These are phyloP conservation scores for Alternaria angustiovoidea DNA, from an alignment of 2,329 filamentous ascomycete species.

Conservation along the genomic window DNA sequence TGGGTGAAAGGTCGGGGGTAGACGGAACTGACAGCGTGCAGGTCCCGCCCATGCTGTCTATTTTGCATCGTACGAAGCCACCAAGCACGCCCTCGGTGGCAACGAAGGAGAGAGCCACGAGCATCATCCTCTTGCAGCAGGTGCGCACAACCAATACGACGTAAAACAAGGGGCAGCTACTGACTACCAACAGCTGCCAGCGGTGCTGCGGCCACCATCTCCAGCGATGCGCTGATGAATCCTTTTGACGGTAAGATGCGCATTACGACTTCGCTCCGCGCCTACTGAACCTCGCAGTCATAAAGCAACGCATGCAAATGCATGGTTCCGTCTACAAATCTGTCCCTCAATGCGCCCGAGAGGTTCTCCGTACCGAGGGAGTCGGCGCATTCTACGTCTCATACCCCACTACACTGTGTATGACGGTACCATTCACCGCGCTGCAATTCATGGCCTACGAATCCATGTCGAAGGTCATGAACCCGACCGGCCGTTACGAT, in stretches of 20 bases:
- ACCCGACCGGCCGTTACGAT: slow-evolving; percentile 85
- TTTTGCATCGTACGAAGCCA: slow-evolving; percentile 96
- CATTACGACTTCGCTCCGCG: not conserved
- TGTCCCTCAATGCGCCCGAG: slow-evolving; percentile 84
- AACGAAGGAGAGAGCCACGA: slow-evolving; percentile 85
- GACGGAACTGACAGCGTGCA: slow-evolving; percentile 53
- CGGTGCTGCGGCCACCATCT: slow-evolving; percentile 93
- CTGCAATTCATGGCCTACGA: slow-evolving; percentile 98
- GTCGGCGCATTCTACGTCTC: slow-evolving; percentile 95
- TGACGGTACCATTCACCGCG: slow-evolving; percentile 98
- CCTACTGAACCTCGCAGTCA: slow-evolving; percentile 67
- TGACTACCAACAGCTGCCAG: slow-evolving; percentile 74
- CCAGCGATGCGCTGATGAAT: slow-evolving; percentile 98
- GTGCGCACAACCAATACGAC: slow-evolving; percentile 58
- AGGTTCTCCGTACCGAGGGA: slow-evolving; percentile 88
- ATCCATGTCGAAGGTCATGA: slow-evolving; percentile 92
- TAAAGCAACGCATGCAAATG: slow-evolving; percentile 99
- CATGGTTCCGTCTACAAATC: slow-evolving; percentile 93
- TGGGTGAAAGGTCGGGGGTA: slow-evolving; percentile 1
- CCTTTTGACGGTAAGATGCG: slow-evolving; percentile 85
- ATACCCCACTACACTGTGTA: slow-evolving; percentile 95
- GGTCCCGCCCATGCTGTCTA: slow-evolving; percentile 97
- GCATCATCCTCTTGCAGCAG: slow-evolving; percentile 92
- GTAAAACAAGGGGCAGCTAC: slow-evolving; percentile 22
- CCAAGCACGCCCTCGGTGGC: slow-evolving; percentile 95